Evolutionary conservation across 2,329 filamentous ascomycete genomes (phyloP).

Genomic region (Tolypocladium guangdongense): DNA sequence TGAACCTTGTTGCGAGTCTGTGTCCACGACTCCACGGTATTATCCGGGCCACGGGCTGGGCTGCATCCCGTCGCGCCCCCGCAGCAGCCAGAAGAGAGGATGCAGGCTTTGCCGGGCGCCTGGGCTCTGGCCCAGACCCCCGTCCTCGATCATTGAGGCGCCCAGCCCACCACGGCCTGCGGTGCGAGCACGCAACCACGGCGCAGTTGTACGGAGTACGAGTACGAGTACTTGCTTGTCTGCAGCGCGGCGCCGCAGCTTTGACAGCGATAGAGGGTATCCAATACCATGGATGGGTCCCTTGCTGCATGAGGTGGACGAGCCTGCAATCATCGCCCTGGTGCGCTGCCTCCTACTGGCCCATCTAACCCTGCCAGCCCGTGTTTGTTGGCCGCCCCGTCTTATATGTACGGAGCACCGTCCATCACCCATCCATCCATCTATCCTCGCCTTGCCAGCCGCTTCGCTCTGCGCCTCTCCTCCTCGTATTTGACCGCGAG

Average conservation of each 20-base stretch:
- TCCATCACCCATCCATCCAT: background rate
- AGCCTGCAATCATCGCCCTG: background rate
- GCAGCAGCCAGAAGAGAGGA: background rate
- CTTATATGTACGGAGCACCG: background rate
- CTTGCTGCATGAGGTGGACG: background rate
- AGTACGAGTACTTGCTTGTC: too few species aligned
- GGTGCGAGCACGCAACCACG: background rate
- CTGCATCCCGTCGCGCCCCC: background rate
- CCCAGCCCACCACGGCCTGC: background rate
- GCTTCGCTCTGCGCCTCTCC: background rate
- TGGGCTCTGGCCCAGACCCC: background rate
- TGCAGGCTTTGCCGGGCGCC: background rate
- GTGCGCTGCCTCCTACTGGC: background rate
- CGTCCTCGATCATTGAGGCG: background rate
- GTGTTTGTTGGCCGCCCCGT: background rate
- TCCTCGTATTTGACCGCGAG: background rate
- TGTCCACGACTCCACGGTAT: background rate
- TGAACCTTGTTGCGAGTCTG: background rate
- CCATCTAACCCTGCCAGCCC: background rate
- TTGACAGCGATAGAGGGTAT: background rate
- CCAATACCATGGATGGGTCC: background rate
- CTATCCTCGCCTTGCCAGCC: background rate
- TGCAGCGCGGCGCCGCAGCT: background rate
- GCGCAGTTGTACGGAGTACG: background rate
- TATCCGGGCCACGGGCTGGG: background rate